Evolutionary conservation across 2,329 filamentous ascomycete genomes (phyloP).

Genomic region (Beauveria pseudobassiana): DNA sequence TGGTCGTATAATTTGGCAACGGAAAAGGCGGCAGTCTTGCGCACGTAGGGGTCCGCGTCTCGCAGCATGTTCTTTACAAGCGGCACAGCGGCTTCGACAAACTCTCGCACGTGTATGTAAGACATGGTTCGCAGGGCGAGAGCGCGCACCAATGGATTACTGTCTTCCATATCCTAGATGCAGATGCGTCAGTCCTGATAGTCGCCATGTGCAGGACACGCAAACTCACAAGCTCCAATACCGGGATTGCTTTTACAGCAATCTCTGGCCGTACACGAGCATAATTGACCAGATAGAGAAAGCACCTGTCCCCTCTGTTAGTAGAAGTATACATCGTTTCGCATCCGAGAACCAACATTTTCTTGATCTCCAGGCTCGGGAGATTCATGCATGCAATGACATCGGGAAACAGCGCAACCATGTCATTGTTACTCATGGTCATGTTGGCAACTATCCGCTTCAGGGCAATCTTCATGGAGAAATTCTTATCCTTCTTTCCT

Average conservation of each 20-base stretch:
- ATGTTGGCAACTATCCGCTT: conserved; percentile 99
- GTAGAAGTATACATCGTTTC: not conserved
- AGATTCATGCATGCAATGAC: conserved; percentile 95
- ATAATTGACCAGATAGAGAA: conserved; percentile 95
- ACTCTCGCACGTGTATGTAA: conserved; percentile 94
- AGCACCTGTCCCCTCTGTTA: conserved; percentile 62
- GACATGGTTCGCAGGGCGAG: conserved; percentile 92
- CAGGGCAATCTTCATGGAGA: conserved; percentile 84
- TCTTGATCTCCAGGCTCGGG: conserved; percentile 94
- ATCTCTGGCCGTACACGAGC: conserved; percentile 89
- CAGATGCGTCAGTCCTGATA: conserved; percentile 12
- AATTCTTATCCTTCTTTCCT: conserved; percentile 97
- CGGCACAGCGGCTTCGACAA: conserved; percentile 82
- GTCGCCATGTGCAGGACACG: not conserved
- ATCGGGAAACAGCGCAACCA: conserved; percentile 94
- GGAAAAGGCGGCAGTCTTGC: conserved; percentile 92
- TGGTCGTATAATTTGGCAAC: conserved; percentile 98
- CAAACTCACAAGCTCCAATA: conserved; percentile 63
- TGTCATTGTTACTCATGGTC: conserved; percentile 99
- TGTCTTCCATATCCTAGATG: conserved; percentile 82
- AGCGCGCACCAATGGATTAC: conserved; percentile 85
- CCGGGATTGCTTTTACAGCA: conserved; percentile 85
- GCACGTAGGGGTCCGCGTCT: conserved; percentile 89
- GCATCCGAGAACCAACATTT: conserved; percentile 64
- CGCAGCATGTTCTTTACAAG: conserved; percentile 76